Base-by-base conservation (phyloP, 2,329 filamentous ascomycete species). In the Clarireedia monteithiana region DNA sequence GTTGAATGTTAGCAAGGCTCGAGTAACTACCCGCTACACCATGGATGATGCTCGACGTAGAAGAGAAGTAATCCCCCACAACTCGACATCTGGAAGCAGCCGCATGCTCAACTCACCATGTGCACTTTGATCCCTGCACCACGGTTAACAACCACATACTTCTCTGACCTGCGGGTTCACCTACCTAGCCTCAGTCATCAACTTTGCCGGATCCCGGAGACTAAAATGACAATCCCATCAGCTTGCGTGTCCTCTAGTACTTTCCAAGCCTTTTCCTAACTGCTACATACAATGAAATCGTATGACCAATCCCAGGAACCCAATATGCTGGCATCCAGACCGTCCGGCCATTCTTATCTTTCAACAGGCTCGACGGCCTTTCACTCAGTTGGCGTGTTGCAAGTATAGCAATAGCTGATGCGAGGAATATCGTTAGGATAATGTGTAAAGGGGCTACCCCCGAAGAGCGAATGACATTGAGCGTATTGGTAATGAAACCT, bases 241-340 rank as follows among this genome's bases (percentile, higher is more conserved):
- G 39, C 40, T 44, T 50, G 7, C 24, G 20, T 34, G 12, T 15
- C 24, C 17, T 12, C 30, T 12, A 14, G 30, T 34, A 10, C 10
- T 9, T 34, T 34, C 30, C 9, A 34, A 12, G 10, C 30, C 30
- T 34, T 34, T 34, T 12, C 4, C 30, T 34, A 34, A 4, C 30
- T 34, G 30, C 10, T 66, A 74, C 67, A 61, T 75, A 70, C 60
- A 82, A 77, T 20, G 68, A 69, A 42, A 77, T 62, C 6, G 75
- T 72, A 70, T 85, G 79, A 40, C 80, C 79, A 7, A 84, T 38
- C 51, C 77, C 72, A 1, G 82, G 82, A 6, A 85, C 66, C 78
- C 80, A 85, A 67, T 85, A 85, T 27, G 80, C 79, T 23, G 77
- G 61, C 55, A 73, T 67, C 66, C 76, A 76, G 58, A 79, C 73